Evolutionary conservation across 1,139 yeast species (phyloP), one percentile per base, ranked within the genome.

Genomic region (Geotrichum europaeum): DNA sequence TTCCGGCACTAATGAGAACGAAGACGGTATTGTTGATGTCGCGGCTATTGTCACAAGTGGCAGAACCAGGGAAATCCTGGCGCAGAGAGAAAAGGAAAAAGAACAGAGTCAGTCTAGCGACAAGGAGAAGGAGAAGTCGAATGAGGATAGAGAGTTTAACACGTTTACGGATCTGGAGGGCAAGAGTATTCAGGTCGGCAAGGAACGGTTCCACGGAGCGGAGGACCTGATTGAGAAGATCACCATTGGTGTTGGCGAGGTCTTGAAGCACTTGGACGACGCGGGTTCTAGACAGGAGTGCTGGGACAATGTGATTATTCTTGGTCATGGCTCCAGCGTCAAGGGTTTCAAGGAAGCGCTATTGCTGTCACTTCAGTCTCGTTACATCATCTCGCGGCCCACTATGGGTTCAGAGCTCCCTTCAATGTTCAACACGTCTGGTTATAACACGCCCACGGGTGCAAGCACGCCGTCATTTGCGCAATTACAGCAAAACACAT

Each of bases 1-100:
- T 49, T 74, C 74, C 25, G 63, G 60, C 45, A 72, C 70, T 3
- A 63, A 69, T 32, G 79, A 76, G 5, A 84, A 81, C 13, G 87
- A 84, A 50, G 95, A 87, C 45, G 94, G 89, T 54, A 83, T 85
- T 3, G 80, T 90, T 57, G 97, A 94, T 72, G 92, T 94, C 56
- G 97, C 97, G 1, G 90, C 90, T 51, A 84, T 91, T 67, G 96
- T 94, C 9, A 84, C 96, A 0, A 85, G 89, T 63, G 89, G 85
- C 12, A 81, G 85, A 65, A 83, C 89, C 1, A 79, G 87, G 62
- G 90, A 86, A 69, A 78, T 85, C 47, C 73, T 87, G 58, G 87
- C 81, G 59, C 83, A 82, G 67, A 79, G 84, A 57, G 86, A 83
- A 66, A 76, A 75, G 60, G 77, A 79, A 60, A 77, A 77, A 59